These are phyloP conservation scores for Paracamarosporium sp. DNA, from an alignment of 2,329 filamentous ascomycete genomes.

Conservation along the genomic window DNA sequence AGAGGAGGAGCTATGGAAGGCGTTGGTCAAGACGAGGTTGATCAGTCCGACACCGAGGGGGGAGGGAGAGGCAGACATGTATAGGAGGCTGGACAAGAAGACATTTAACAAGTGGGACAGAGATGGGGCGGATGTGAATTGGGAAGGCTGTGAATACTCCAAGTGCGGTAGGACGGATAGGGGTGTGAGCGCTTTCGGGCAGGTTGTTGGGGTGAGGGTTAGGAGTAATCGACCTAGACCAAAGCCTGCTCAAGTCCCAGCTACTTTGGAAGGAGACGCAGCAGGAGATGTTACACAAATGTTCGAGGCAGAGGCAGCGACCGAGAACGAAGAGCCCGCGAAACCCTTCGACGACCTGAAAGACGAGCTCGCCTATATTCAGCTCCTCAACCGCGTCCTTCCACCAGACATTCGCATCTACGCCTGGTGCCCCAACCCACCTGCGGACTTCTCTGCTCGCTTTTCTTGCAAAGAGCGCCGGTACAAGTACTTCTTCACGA, in stretches of 20 bases:
- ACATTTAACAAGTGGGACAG: constrained; percentile 46
- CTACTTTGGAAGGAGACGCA: constrained; percentile 12
- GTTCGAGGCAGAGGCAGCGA: not conserved
- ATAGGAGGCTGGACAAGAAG: constrained; percentile 31
- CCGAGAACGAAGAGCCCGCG: constrained; percentile 22
- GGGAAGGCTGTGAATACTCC: constrained; percentile 85
- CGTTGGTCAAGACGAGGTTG: constrained; percentile 79
- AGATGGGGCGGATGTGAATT: constrained; percentile 66
- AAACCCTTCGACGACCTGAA: constrained; percentile 68
- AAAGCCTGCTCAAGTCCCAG: constrained; percentile 1
- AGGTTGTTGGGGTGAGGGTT: constrained; percentile 85
- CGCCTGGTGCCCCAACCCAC: constrained; percentile 89
- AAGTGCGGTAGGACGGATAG: constrained; percentile 94
- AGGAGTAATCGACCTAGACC: constrained; percentile 73
- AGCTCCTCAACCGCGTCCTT: constrained; percentile 83
- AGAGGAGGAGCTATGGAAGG: constrained; percentile 94
- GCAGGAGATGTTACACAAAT: constrained; percentile 1
- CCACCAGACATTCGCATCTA: constrained; percentile 89
- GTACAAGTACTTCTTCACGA: constrained; percentile 98
- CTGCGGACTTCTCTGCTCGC: constrained; percentile 82
- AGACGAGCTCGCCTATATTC: constrained; percentile 85
- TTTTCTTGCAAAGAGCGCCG: constrained; percentile 91
- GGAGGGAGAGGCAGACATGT: constrained; percentile 36
- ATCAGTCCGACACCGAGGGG: constrained; percentile 57
- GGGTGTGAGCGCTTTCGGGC: constrained; percentile 95